Conservation (phyloP, 2,329 filamentous ascomycete genomes). For the Paecilomyces dactylethromorphus region DNA sequence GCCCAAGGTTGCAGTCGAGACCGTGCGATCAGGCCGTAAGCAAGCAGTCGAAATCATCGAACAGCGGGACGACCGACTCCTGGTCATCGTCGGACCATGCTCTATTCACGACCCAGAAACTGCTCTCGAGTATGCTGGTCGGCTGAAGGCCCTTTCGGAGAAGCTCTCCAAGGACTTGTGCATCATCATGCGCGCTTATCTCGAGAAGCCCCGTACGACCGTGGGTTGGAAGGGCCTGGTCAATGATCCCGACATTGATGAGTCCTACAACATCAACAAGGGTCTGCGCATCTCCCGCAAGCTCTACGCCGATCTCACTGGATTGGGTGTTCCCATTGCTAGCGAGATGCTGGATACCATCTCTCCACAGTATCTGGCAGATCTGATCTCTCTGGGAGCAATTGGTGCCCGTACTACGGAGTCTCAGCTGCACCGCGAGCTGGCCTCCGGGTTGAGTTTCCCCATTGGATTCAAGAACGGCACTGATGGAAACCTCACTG, state of each 20-base stretch:
- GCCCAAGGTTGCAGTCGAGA: slow-evolving; percentile 33
- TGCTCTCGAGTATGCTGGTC: slow-evolving; percentile 80
- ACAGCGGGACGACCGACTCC: slow-evolving; percentile 69
- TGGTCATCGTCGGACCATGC: slow-evolving; percentile 93
- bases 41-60: slow-evolving; percentile 70
- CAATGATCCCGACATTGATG: slow-evolving; percentile 97
- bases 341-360: slow-evolving; percentile 99
- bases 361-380: slow-evolving; percentile 93
- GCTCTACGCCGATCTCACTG: slow-evolving; percentile 86
- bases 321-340: slow-evolving; percentile 84
- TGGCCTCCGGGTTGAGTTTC: slow-evolving; percentile 92
- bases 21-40: slow-evolving; percentile 38
- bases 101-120: slow-evolving; percentile 90
- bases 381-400: slow-evolving; percentile 89
- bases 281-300: slow-evolving; percentile 86
- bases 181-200: slow-evolving; percentile 97
- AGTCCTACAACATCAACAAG: slow-evolving; percentile 98
- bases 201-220: slow-evolving; percentile 96
- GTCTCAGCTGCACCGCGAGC: slow-evolving; percentile 90
- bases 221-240: slow-evolving; percentile 99
- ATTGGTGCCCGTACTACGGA: slow-evolving; percentile 96
- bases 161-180: slow-evolving; percentile 77
- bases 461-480: slow-evolving; percentile 99
- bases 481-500: slow-evolving; percentile 82
- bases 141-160: slow-evolving; percentile 68